Conservation (phyloP, 306 rosid genomes). For the Lagenaria siceraria region DNA sequence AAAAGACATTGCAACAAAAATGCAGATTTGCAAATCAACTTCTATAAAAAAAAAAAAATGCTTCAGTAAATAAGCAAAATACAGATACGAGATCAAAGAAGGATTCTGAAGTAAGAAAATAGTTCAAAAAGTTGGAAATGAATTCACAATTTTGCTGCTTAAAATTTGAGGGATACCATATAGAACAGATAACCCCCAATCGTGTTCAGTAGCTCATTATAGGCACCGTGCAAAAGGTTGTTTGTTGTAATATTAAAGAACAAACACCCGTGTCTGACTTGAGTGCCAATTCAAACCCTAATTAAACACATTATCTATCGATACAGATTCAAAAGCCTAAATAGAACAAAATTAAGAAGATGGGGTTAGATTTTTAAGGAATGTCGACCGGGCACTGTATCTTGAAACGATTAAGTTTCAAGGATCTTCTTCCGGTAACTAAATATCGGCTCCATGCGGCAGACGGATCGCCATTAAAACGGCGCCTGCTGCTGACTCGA, state of each 20-base stretch:
- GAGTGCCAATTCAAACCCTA: slow-evolving; percentile 12
- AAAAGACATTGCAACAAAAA: not conserved
- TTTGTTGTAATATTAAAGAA: slow-evolving; percentile 21
- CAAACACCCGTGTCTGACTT: slow-evolving; percentile 87
- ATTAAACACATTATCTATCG: too few relatives aligned
- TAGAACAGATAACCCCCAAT: slow-evolving; percentile 22
- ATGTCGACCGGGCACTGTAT: slow-evolving; percentile 30
- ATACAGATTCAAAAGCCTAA: not conserved
- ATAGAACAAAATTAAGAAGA: not conserved
- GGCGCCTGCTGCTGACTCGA: slow-evolving; percentile 76
- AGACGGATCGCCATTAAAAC: slow-evolving; percentile 35
- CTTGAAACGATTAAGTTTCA: slow-evolving; percentile 37
- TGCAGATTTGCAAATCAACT: not conserved
- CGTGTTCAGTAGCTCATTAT: slow-evolving; percentile 31
- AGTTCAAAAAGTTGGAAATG: too few relatives aligned
- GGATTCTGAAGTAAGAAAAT: too few relatives aligned
- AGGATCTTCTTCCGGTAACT: slow-evolving; percentile 50
- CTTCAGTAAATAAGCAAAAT: not conserved
- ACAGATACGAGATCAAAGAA: too few relatives aligned
- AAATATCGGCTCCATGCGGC: slow-evolving; percentile 77
- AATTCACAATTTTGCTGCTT: slow-evolving; percentile 21
- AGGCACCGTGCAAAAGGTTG: slow-evolving; percentile 62
- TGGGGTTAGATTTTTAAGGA: not conserved
- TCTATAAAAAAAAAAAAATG: not conserved
- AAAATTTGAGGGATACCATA: slow-evolving; percentile 33